Percentiles rank a stretch among this genome's conserved stretches.
Conservation (phyloP, 164 flowering plant species). For the Cinnamomum chago region DNA sequence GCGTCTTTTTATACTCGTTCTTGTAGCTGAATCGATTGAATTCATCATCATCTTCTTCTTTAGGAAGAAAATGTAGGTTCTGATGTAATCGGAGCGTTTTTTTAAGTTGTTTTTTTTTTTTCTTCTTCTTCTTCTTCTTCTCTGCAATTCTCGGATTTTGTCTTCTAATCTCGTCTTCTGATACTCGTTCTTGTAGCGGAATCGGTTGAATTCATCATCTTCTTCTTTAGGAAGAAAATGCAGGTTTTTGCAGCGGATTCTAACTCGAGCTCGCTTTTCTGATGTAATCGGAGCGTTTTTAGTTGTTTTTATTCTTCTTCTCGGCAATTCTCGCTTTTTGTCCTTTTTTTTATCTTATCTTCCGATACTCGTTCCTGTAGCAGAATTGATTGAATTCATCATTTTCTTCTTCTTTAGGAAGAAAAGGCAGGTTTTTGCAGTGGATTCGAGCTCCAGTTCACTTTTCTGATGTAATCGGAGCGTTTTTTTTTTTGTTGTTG, state of each 20-base stretch:
- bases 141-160: too few species aligned
- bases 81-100: conserved; percentile 8
- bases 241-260: not conserved
- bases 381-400: not conserved
- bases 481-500: conserved; percentile 7
- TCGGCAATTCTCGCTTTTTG: too few species aligned
- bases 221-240: not conserved
- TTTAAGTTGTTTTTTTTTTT: too few species aligned
- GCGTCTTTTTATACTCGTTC: too few species aligned
- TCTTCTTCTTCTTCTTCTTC: too few species aligned
- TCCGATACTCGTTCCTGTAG: not conserved
- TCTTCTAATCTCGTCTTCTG: too few species aligned
- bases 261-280: conserved; percentile 21
- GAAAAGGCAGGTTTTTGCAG: not conserved
- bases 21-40: not conserved
- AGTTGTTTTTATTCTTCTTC: too few species aligned
- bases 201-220: not conserved
- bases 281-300: conserved; percentile 11
- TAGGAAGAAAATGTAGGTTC: not conserved
- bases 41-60: not conserved
- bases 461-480: conserved; percentile 11
- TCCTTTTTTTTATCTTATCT: too few species aligned
- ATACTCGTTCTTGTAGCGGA: not conserved
- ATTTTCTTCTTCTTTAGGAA: not conserved
- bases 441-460: conserved; percentile 17